A percentile compares a stretch with the other conserved stretches of the same genome.
phyloP scores from a whole-genome alignment of 768 basidiomycete species.

The Collybiopsis confluens region DNA sequence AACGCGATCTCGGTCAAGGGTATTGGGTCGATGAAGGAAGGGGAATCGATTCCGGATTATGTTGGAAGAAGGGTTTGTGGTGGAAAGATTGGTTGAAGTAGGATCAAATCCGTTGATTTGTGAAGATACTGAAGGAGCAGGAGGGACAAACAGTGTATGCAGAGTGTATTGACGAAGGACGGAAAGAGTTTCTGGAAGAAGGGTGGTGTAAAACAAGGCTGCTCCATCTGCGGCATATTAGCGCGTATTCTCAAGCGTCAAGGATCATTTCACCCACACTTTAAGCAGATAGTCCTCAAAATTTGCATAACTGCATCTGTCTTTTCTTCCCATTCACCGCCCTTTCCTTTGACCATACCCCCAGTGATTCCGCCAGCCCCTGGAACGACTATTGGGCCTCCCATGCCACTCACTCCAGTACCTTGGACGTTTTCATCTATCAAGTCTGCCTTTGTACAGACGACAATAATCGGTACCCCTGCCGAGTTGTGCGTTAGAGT shows the following conservation, averaged over 20 bases:
- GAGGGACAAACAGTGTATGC: conserved; percentile 73
- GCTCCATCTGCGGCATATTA: conserved; percentile 69
- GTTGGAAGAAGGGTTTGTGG: conserved; percentile 30
- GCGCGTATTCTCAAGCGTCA: not conserved
- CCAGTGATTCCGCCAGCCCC: conserved; percentile 59
- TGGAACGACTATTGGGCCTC: too few species aligned
- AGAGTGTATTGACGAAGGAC: conserved; percentile 80
- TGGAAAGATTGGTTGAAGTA: conserved; percentile 61
- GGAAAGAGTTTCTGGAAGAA: conserved; percentile 68
- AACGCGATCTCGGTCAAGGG: conserved; percentile 87
- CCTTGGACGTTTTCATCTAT: conserved; percentile 82
- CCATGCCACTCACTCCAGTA: conserved; percentile 48
- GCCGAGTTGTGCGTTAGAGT: conserved; percentile 82
- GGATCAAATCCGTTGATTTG: conserved; percentile 32
- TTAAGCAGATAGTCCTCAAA: conserved; percentile 87
- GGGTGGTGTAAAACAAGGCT: conserved; percentile 86
- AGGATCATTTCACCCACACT: conserved; percentile 56
- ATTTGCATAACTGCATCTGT: conserved; percentile 95
- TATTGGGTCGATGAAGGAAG: conserved; percentile 84
- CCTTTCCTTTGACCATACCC: conserved; percentile 88
- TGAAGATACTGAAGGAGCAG: conserved; percentile 62
- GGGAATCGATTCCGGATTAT: conserved; percentile 79
- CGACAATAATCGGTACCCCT: conserved; percentile 84
- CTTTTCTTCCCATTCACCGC: conserved; percentile 91
- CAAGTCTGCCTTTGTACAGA: conserved; percentile 89